phyloP scores from a whole-genome alignment of 192 early-diverging fungal species.

The Allomyces macrogynus region DNA sequence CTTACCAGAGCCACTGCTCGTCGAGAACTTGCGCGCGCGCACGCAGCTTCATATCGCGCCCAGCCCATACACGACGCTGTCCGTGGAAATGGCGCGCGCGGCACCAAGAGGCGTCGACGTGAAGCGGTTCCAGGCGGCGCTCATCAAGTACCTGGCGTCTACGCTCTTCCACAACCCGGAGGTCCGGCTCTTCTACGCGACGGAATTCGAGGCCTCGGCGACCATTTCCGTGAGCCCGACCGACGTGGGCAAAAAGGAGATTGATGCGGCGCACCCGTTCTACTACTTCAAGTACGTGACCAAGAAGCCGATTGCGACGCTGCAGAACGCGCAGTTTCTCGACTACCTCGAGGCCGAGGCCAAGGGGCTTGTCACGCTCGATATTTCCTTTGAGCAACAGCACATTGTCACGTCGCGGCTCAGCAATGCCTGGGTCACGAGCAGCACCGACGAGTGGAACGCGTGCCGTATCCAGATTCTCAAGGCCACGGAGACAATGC shows the following conservation, averaged over 20 bases:
- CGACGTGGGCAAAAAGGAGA: constrained; percentile 49
- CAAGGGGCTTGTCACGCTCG: constrained; percentile 43
- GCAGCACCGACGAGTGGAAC: too few species aligned
- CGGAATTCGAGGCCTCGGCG: constrained; percentile 44
- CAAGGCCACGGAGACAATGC: background rate
- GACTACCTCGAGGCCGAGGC: constrained; percentile 49
- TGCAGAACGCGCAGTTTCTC: constrained; percentile 54
- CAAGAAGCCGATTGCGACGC: constrained; percentile 50
- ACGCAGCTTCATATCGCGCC: too few species aligned
- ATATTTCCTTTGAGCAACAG: constrained; percentile 31
- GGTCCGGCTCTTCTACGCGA: constrained; percentile 52
- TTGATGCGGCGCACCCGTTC: constrained; percentile 58
- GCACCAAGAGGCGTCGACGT: background rate
- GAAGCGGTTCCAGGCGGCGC: background rate
- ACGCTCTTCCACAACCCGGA: constrained; percentile 4
- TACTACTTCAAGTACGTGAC: constrained; percentile 68
- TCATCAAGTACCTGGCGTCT: background rate
- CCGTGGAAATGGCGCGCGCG: too few species aligned
- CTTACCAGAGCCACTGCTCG: too few species aligned
- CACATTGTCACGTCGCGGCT: constrained; percentile 7
- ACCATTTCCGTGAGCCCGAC: constrained; percentile 58
- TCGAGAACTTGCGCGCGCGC: too few species aligned
- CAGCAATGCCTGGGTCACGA: background rate
- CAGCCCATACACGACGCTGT: too few species aligned
- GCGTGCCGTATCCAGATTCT: too few species aligned